Evolutionary conservation across 2,329 filamentous ascomycete species (phyloP).

Genomic region (Rhynchosporium graminicola): DNA sequence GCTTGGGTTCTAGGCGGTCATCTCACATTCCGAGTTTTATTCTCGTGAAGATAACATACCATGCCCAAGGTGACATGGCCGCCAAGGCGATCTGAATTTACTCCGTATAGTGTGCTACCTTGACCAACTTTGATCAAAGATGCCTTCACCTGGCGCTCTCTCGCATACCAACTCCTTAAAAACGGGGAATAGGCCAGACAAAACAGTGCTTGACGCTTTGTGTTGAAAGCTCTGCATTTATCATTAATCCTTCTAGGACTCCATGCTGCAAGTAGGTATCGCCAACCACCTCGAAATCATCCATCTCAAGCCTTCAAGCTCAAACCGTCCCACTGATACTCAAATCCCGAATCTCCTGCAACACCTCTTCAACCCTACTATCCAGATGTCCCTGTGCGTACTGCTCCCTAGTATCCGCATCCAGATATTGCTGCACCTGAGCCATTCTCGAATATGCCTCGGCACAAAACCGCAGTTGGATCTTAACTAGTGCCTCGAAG

Average conservation of each 20-base stretch:
- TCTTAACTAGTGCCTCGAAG: slow-evolving; percentile 98
- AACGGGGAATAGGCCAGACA: no score
- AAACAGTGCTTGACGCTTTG: no score
- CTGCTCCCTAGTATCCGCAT: slow-evolving; percentile 92
- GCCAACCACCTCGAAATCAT: not conserved
- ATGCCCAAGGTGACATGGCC: no score
- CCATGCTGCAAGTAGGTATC: slow-evolving; percentile 26
- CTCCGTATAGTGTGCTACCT: no score
- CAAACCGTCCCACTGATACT: slow-evolving; percentile 80
- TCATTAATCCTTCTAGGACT: slow-evolving; percentile 22
- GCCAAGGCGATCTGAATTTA: no score
- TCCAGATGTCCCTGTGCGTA: slow-evolving; percentile 94
- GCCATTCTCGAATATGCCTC: slow-evolving; percentile 98
- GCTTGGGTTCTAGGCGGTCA: no score
- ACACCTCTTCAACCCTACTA: slow-evolving; percentile 86
- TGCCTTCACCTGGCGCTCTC: no score
- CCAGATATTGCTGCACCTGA: slow-evolving; percentile 97
- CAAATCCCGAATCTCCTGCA: slow-evolving; percentile 95
- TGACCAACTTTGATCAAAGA: no score
- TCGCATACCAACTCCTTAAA: no score
- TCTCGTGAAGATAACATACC: no score
- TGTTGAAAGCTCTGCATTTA: not conserved
- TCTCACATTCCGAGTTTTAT: no score
- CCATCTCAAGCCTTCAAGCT: slow-evolving; percentile 23
- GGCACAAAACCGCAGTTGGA: slow-evolving; percentile 94